phyloP scores from a whole-genome alignment of 768 basidiomycete genomes.

The Tulasnella sp. region DNA sequence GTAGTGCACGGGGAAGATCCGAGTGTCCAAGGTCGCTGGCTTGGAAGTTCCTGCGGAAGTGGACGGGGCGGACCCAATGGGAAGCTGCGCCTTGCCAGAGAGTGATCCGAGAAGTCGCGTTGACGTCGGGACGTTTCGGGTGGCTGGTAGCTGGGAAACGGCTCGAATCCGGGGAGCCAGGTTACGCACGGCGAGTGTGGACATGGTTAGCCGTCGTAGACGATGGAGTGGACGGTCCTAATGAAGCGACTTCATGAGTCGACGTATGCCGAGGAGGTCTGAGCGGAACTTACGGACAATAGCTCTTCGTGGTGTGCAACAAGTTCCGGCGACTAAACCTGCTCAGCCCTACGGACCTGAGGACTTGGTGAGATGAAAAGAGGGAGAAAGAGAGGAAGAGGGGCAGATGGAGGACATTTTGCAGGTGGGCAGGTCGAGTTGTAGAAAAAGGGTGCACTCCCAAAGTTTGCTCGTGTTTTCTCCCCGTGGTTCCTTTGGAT shows the following conservation, averaged over 20 bases:
- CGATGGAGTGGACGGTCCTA: not conserved
- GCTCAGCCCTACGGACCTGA: not conserved
- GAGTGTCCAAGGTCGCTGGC: not conserved
- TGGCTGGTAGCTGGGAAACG: constrained; percentile 1
- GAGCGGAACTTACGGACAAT: not conserved
- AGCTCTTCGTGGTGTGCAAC: not conserved
- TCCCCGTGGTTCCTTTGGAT: too few species aligned
- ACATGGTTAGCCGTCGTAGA: not conserved
- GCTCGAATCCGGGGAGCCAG: constrained; percentile 4
- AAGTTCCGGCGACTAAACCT: not conserved
- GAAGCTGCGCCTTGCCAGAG: constrained; percentile 8
- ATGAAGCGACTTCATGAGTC: not conserved
- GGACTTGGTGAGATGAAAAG: not conserved
- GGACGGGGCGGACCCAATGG: constrained; percentile 3
- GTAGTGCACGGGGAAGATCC: constrained; percentile 6
- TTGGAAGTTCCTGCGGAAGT: not conserved
- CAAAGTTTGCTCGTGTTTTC: constrained; percentile 1
- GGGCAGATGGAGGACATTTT: not conserved
- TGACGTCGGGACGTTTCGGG: constrained; percentile 18
- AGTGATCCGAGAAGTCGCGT: constrained; percentile 17
- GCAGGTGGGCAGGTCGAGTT: not conserved
- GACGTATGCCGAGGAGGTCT: not conserved
- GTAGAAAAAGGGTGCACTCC: constrained; percentile 2
- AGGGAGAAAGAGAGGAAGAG: not conserved
- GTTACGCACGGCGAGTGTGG: constrained; percentile 14